Evolutionary conservation across 495 filamentous ascomycete genomes (phyloP).

Genomic region (Trichoderma orchidacearum): DNA sequence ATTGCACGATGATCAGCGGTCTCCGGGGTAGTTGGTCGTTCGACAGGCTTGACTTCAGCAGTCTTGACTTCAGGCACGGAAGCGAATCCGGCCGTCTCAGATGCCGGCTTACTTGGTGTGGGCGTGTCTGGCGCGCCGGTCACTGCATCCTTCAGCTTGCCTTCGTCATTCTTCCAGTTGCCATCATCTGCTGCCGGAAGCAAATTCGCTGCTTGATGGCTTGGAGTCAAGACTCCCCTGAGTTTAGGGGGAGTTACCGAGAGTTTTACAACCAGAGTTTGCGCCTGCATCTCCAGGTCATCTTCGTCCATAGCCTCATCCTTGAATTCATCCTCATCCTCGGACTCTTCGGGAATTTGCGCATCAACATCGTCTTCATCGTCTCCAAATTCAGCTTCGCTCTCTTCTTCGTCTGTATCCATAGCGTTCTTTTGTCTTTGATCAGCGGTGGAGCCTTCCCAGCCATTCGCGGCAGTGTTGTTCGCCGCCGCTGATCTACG

Average conservation of each 20-base stretch:
- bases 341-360: conserved; percentile 30
- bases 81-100: not conserved
- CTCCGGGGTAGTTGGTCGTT: not conserved
- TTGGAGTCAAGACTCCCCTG: conserved; percentile 2
- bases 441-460: conserved; percentile 40
- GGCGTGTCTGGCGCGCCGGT: not conserved
- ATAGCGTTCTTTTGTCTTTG: conserved; percentile 39
- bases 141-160: not conserved
- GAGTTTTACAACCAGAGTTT: conserved; percentile 54
- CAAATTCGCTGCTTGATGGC: conserved; percentile 2
- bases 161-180: too few relatives aligned
- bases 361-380: conserved; percentile 49
- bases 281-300: conserved; percentile 29
- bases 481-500: conserved; percentile 26
- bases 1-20: not conserved
- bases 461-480: conserved; percentile 25
- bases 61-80: not conserved
- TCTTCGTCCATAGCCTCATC: conserved; percentile 43
- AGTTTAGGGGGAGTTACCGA: conserved; percentile 14
- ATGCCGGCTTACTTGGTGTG: not conserved
- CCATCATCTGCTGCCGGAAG: not conserved
- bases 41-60: not conserved
- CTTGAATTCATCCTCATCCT: conserved; percentile 41
- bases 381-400: conserved; percentile 52
- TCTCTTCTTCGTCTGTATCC: conserved; percentile 59